These are phyloP conservation scores for Plantago major DNA, from an alignment of 257 asterid genomes.

Conservation along the genomic window DNA sequence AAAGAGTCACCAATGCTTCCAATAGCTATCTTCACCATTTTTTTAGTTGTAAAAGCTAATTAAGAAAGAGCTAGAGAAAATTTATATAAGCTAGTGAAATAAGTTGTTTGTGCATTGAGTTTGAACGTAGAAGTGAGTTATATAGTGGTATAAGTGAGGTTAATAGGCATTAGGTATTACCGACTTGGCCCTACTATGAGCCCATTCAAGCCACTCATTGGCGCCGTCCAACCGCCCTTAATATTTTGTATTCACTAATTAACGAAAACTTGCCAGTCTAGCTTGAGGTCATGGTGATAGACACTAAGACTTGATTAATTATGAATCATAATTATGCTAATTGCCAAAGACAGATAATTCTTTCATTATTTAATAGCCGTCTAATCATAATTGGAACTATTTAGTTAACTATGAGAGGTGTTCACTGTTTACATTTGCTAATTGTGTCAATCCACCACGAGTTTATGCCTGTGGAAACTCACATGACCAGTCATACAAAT, in stretches of 20 bases:
- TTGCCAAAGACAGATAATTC: too few species aligned
- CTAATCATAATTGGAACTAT: too few species aligned
- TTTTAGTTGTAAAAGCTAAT: background rate
- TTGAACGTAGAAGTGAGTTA: constrained; percentile 22
- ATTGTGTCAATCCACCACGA: too few species aligned
- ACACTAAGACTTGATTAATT: constrained; percentile 10
- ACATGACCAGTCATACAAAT: too few species aligned
- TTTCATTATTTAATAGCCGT: too few species aligned
- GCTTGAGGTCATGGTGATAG: constrained; percentile 3
- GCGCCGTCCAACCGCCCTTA: constrained; percentile 67
- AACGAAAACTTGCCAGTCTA: constrained; percentile 1
- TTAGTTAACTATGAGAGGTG: too few species aligned
- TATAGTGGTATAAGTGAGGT: constrained; percentile 26
- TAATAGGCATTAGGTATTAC: constrained; percentile 24
- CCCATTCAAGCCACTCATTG: constrained; percentile 28
- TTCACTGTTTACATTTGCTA: too few species aligned
- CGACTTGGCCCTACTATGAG: constrained; percentile 45
- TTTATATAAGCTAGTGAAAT: too few species aligned
- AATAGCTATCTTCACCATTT: constrained; percentile 62
- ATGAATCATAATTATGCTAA: too few species aligned
- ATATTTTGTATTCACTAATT: constrained; percentile 13
- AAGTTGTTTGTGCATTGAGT: constrained; percentile 4
- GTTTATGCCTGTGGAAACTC: too few species aligned
- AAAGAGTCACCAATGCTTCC: constrained; percentile 72
- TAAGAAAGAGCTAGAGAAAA: background rate